Conservation (phyloP, 805 yeast genomes). For the Cyberlindnera lachancei region DNA sequence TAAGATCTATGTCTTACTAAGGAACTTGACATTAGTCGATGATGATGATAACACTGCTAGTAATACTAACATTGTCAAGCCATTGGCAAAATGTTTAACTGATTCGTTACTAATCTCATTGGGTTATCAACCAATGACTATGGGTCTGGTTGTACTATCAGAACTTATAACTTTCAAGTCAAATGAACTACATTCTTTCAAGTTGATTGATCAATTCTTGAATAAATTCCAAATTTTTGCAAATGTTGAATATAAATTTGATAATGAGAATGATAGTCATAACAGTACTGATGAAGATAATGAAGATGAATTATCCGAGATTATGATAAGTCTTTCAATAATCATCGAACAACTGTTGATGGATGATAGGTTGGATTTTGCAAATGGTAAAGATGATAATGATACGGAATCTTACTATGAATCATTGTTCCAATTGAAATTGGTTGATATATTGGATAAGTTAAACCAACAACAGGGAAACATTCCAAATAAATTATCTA, state of each 20-base stretch:
- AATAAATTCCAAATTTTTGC: slow-evolving; percentile 5
- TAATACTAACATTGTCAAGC: slow-evolving; percentile 8
- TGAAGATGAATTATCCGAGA: slow-evolving; percentile 21
- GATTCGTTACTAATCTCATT: slow-evolving; percentile 9
- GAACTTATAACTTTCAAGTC: slow-evolving; percentile 10
- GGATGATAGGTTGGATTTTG: slow-evolving; percentile 11
- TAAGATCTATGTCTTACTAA: slow-evolving; percentile 10
- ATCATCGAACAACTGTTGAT: slow-evolving; percentile 16
- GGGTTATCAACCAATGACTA: slow-evolving; percentile 7
- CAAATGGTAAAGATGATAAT: slow-evolving; percentile 3
- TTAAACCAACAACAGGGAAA: slow-evolving; percentile 9
- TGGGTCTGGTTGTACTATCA: slow-evolving; percentile 12
- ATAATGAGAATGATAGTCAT: no score
- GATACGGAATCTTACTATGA: no score
- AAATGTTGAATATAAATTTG: slow-evolving; percentile 3
- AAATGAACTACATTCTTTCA: slow-evolving; percentile 3
- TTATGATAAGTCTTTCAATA: slow-evolving; percentile 10
- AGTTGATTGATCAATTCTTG: slow-evolving; percentile 6
- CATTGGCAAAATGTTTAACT: slow-evolving; percentile 11
- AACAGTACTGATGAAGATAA: no score
- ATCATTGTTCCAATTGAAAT: slow-evolving; percentile 2
- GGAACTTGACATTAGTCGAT: slow-evolving; percentile 17
- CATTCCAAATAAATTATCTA: slow-evolving; percentile 14
- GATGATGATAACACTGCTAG: no score
- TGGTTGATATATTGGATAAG: slow-evolving; percentile 5